Evolutionary conservation across 305 asterid species (phyloP).

Genomic region (Stenogyne calaminthoides): DNA sequence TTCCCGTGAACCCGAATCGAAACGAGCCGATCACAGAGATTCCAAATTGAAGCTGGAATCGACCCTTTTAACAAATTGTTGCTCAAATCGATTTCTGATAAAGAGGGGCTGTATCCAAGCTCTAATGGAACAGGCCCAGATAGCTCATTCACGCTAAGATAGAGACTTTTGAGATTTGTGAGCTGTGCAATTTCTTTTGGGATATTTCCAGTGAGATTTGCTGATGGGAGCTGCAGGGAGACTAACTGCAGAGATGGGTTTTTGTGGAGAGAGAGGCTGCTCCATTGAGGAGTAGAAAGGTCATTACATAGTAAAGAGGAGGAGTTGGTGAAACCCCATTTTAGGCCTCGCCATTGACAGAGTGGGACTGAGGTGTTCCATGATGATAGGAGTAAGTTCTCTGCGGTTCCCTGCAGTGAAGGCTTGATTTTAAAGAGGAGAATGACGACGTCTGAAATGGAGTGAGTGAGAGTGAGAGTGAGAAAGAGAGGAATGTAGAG

Average conservation of each 20-base stretch:
- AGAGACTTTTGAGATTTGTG: constrained; percentile 61
- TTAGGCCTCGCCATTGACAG: constrained; percentile 90
- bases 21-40: constrained; percentile 73
- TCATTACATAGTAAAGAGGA: constrained; percentile 53
- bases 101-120: constrained; percentile 82
- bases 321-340: constrained; percentile 73
- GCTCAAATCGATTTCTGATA: constrained; percentile 83
- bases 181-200: constrained; percentile 89
- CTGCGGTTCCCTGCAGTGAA: constrained; percentile 63
- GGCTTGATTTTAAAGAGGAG: constrained; percentile 73
- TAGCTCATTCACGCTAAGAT: constrained; percentile 68
- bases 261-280: constrained; percentile 44
- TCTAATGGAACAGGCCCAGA: constrained; percentile 80
- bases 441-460: constrained; percentile 70
- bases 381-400: constrained; percentile 62
- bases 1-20: constrained; percentile 79
- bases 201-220: constrained; percentile 77
- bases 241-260: constrained; percentile 65
- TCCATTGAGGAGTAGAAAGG: constrained; percentile 86
- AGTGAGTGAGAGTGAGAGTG: constrained; percentile 37
- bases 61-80: constrained; percentile 69
- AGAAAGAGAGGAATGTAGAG: constrained; percentile 37
- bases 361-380: constrained; percentile 85
- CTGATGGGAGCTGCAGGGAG: constrained; percentile 89
- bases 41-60: constrained; percentile 87